Conservation (phyloP, 1,284 basidiomycete species). For the Athelia sp. region DNA sequence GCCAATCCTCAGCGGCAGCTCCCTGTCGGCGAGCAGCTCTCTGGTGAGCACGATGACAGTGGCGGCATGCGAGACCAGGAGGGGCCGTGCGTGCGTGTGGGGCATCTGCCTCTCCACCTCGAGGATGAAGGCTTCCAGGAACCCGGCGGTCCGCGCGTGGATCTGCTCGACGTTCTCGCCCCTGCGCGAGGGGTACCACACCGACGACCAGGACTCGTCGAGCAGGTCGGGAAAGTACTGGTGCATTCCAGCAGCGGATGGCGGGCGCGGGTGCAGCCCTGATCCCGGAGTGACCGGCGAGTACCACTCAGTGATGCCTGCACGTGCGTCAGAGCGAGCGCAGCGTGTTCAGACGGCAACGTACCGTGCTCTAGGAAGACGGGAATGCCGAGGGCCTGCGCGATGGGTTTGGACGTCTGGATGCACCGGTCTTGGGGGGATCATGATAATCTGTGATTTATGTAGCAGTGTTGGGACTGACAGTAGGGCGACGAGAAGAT, state of each 20-base stretch:
- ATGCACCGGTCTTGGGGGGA: conserved; percentile 68
- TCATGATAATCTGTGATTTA: neutral
- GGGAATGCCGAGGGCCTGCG: conserved; percentile 57
- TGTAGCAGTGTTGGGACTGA: conserved; percentile 28
- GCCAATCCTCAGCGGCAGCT: conserved; percentile 53
- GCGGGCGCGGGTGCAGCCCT: conserved; percentile 70
- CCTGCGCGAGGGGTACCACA: conserved; percentile 66
- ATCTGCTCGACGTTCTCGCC: conserved; percentile 67
- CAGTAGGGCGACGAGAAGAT: conserved; percentile 81
- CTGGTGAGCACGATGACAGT: conserved; percentile 69
- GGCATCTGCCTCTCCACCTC: conserved; percentile 41
- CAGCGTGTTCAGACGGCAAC: conserved; percentile 11
- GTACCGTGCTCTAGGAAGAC: conserved; percentile 74
- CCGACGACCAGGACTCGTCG: conserved; percentile 53
- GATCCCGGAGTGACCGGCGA: conserved; percentile 64
- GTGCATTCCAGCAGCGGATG: conserved; percentile 43
- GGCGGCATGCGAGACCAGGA: conserved; percentile 79
- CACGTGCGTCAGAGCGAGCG: neutral
- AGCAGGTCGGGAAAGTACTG: conserved; percentile 52
- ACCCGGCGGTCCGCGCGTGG: conserved; percentile 54
- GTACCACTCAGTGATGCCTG: conserved; percentile 83
- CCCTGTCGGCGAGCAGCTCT: conserved; percentile 49
- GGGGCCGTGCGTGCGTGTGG: conserved; percentile 40
- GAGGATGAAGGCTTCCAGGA: conserved; percentile 47
- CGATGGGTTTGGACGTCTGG: conserved; percentile 68